Evolutionary conservation across 2,329 filamentous ascomycete genomes (phyloP).

Genomic region (Fusarium sp.): DNA sequence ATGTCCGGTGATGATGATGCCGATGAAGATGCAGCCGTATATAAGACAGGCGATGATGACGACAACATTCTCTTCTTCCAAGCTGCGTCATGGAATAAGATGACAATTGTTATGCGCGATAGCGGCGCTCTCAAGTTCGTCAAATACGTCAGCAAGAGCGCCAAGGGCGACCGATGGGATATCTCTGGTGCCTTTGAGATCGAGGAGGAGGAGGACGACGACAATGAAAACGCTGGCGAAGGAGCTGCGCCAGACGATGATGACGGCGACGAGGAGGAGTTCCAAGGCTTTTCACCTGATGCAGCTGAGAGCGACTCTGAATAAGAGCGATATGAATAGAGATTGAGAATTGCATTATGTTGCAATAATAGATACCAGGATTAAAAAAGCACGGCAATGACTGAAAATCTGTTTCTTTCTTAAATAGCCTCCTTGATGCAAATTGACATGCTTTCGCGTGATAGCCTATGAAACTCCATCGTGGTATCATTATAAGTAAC

Average conservation of each 20-base stretch:
- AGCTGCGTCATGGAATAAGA: slow-evolving; percentile 80
- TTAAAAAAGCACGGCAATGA: slow-evolving; percentile 25
- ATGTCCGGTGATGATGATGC: slow-evolving; percentile 86
- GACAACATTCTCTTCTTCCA: slow-evolving; percentile 72
- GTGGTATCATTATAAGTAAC: slow-evolving; percentile 26
- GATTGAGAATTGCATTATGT: slow-evolving; percentile 13
- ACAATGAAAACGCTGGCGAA: slow-evolving; percentile 48
- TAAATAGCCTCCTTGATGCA: not conserved
- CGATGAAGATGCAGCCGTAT: slow-evolving; percentile 82
- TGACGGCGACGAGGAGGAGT: slow-evolving; percentile 59
- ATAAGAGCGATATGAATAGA: slow-evolving; percentile 15
- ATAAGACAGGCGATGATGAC: slow-evolving; percentile 81
- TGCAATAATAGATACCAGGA: slow-evolving; percentile 30
- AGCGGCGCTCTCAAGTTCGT: slow-evolving; percentile 89
- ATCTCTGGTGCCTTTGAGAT: slow-evolving; percentile 82
- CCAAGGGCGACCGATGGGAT: slow-evolving; percentile 92
- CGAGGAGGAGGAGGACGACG: slow-evolving; percentile 63
- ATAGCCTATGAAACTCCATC: not conserved
- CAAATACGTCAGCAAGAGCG: slow-evolving; percentile 88
- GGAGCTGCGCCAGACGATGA: slow-evolving; percentile 51
- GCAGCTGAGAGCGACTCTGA: slow-evolving; percentile 50
- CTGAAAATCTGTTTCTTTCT: slow-evolving; percentile 1
- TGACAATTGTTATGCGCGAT: slow-evolving; percentile 90
- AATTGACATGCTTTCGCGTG: not conserved
- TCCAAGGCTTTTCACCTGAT: slow-evolving; percentile 63